phyloP scores from a whole-genome alignment of 2,329 filamentous ascomycete species.

The Clonostachys sp. region DNA sequence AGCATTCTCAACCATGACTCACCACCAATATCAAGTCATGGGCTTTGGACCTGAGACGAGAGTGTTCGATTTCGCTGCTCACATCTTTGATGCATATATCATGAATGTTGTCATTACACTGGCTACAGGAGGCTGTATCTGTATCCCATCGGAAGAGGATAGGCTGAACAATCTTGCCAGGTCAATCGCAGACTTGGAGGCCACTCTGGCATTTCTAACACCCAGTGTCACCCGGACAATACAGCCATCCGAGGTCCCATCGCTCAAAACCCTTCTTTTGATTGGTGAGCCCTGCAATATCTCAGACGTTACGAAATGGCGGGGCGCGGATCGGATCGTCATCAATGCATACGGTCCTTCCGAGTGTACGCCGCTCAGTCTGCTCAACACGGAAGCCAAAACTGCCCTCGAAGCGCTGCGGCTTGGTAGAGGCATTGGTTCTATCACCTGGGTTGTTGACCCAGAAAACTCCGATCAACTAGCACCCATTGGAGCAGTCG shows the following conservation, averaged over 20 bases:
- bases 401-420: conserved; percentile 4
- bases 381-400: conserved; percentile 9
- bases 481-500: conserved; percentile 7
- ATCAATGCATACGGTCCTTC: conserved; percentile 31
- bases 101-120: conserved; percentile 3
- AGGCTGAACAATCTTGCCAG: conserved; percentile 4
- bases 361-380: conserved; percentile 35
- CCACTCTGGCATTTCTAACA: conserved; percentile 6
- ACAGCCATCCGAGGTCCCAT: conserved; percentile 6
- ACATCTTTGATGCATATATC: conserved; percentile 7
- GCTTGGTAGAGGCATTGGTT: conserved; percentile 4
- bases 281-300: conserved; percentile 12
- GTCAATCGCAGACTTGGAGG: conserved; percentile 6
- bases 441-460: conserved; percentile 13
- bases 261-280: conserved; percentile 10
- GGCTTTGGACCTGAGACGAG: conserved; percentile 1
- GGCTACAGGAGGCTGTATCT: conserved; percentile 6
- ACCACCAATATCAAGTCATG: conserved; percentile 16
- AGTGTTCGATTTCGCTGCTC: conserved; percentile 6
- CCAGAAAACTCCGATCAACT: not conserved
- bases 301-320: conserved; percentile 2
- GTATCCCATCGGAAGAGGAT: conserved; percentile 9
- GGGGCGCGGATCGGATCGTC: not conserved
- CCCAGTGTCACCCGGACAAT: conserved; percentile 3
- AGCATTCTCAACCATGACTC: not conserved